These are phyloP conservation scores for Candida vaughaniae DNA, from an alignment of 805 yeast genomes.

Conservation along the genomic window DNA sequence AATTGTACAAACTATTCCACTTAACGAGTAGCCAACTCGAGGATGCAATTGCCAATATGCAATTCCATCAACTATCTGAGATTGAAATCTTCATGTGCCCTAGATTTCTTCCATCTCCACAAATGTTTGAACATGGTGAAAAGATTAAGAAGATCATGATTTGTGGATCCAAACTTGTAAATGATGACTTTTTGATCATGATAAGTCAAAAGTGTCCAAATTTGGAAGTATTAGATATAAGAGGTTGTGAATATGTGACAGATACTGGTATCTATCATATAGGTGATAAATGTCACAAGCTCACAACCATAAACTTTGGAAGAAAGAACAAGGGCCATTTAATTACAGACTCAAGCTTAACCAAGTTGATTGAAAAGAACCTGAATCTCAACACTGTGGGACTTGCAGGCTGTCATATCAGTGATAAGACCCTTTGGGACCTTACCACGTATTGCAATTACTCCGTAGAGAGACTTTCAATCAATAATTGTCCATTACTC, in stretches of 20 bases:
- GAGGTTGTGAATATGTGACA: conserved; percentile 79
- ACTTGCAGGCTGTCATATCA: conserved; percentile 80
- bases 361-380: conserved; percentile 57
- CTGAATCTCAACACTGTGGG: conserved; percentile 65
- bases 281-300: conserved; percentile 55
- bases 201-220: conserved; percentile 58
- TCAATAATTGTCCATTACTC: conserved; percentile 67
- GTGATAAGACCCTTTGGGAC: conserved; percentile 81
- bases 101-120: conserved; percentile 51
- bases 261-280: conserved; percentile 75
- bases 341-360: conserved; percentile 69
- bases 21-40: conserved; percentile 47
- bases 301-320: conserved; percentile 72
- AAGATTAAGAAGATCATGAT: conserved; percentile 48
- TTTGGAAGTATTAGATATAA: conserved; percentile 64
- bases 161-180: conserved; percentile 68
- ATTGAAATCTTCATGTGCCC: conserved; percentile 86
- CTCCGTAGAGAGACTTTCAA: conserved; percentile 61
- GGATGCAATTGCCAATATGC: conserved; percentile 33
- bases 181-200: conserved; percentile 55
- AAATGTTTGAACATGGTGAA: conserved; percentile 25
- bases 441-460: conserved; percentile 54
- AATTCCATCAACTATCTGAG: conserved; percentile 57
- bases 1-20: conserved; percentile 63
- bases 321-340: conserved; percentile 66